Percentiles rank a stretch among this genome's conserved stretches.
Conservation (phyloP, 495 filamentous ascomycete species). For the Neurospora cerealis region DNA sequence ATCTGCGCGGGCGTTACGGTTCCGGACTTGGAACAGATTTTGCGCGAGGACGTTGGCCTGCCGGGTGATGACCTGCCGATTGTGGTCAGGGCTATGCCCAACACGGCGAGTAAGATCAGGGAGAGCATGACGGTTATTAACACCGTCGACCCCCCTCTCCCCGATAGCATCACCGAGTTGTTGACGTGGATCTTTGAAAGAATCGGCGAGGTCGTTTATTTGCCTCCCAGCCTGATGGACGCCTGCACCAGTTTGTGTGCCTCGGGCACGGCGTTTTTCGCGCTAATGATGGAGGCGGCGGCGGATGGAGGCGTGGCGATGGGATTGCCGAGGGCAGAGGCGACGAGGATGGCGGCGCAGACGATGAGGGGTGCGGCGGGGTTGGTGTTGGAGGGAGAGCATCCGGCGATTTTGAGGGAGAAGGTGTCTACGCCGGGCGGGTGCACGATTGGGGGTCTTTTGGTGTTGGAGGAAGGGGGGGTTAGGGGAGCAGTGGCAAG, state of each 20-base stretch:
- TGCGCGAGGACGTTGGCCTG: conserved; percentile 37
- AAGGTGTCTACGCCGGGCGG: conserved; percentile 74
- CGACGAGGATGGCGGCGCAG: conserved; percentile 72
- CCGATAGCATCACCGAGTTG: conserved; percentile 39
- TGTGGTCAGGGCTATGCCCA: conserved; percentile 70
- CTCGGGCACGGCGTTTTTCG: conserved; percentile 69
- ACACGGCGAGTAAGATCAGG: conserved; percentile 58
- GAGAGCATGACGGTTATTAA: conserved; percentile 76
- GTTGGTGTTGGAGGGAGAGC: conserved; percentile 61
- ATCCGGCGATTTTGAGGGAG: conserved; percentile 65
- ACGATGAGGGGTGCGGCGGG: conserved; percentile 63
- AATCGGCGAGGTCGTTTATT: conserved; percentile 56
- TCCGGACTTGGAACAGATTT: conserved; percentile 47
- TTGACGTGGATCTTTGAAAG: conserved; percentile 69
- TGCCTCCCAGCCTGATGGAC: conserved; percentile 61
- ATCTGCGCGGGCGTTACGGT: conserved; percentile 75
- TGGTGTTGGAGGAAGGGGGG: conserved; percentile 67
- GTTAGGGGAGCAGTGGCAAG: conserved; percentile 60
- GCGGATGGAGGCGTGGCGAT: conserved; percentile 74
- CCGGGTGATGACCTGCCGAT: conserved; percentile 33
- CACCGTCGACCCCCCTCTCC: conserved; percentile 47
- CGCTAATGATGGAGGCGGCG: conserved; percentile 66
- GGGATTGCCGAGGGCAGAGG: conserved; percentile 68
- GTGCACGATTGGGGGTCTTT: conserved; percentile 67
- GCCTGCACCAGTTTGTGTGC: conserved; percentile 66